phyloP scores from a whole-genome alignment of 768 basidiomycete genomes.

The Collybia sordida region DNA sequence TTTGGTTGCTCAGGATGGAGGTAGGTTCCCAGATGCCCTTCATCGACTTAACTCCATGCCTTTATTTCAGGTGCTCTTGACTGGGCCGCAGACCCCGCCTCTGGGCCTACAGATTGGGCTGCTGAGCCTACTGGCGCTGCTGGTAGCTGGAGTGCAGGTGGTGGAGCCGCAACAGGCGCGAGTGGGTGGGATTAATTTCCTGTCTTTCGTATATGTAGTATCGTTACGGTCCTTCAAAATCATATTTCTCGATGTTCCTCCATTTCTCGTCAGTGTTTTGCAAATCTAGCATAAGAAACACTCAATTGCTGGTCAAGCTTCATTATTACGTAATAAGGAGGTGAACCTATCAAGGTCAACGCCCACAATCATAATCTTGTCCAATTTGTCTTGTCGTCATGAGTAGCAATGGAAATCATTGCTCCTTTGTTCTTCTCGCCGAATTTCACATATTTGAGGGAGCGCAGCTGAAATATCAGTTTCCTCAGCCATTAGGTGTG shows the following conservation, averaged over 20 bases:
- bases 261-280: too few relatives aligned
- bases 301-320: too few relatives aligned
- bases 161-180: constrained; percentile 25
- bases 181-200: constrained; percentile 38
- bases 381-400: constrained; percentile 27
- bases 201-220: constrained; percentile 9
- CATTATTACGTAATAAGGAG: neutral
- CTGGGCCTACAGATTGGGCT: constrained; percentile 75
- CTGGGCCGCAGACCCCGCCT: constrained; percentile 72
- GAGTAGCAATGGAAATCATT: constrained; percentile 70
- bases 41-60: neutral
- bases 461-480: constrained; percentile 92
- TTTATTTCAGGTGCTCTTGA: constrained; percentile 65
- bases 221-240: too few relatives aligned
- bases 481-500: constrained; percentile 90
- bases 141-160: constrained; percentile 46
- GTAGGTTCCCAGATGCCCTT: constrained; percentile 31
- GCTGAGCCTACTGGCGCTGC: constrained; percentile 66
- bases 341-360: constrained; percentile 5
- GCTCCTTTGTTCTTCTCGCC: constrained; percentile 93
- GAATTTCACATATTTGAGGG: constrained; percentile 98
- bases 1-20: constrained; percentile 59
- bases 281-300: too few relatives aligned
- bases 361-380: neutral
- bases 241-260: too few relatives aligned